Base-by-base conservation (phyloP, 2,329 filamentous ascomycete species). In the Zymoseptoria passerinii region DNA sequence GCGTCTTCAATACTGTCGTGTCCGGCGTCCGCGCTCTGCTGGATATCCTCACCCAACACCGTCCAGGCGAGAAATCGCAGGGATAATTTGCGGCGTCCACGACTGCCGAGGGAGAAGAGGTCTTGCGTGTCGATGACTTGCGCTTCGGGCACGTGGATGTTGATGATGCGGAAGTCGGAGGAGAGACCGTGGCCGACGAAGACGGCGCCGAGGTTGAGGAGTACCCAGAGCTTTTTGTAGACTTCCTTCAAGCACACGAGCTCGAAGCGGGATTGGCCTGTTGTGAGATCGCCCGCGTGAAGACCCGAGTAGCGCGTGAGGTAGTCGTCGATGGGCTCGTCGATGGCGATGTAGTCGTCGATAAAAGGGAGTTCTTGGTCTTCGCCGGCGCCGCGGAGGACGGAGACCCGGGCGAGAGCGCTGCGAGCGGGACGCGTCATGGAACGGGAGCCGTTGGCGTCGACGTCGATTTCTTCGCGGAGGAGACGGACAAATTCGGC, bases 1-100 rank as follows among this genome's bases (percentile, higher is more conserved):
- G 94, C 92, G 72, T 99, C 94, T 73, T 97, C 94, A 65, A 99
- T 95, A 9, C 88, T 92, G 74, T 99, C 94, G 74, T 99, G 95
- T 0, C 71, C 71, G 28, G 63, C 61, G n/a, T 65, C 63, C 0
- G 58, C 90, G 65, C 90, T 88, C 68, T 90, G 82, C 74, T 99
- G 95, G 61, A 99, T 96, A 68, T 92, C 90, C 73, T 97, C 90
- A 67, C 91, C 91, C 49, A 99, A 84, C 8, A 99, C 81, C 55
- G 86, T 86, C 88, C 91, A 96, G 0, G 94, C 92, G 18, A 99
- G 77, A 72, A 96, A 97, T 28, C 92, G 89, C 19, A 99, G 80
- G 7, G 88, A 94, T 1, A 99, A 82, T 70, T 92, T 94, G n/a
- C 95, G 85, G 55, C 90, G 82, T 10, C 63, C 69, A 29, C 90